These are phyloP conservation scores for Agarophyton chilense DNA, from an alignment of 23 red algal species.

Conservation along the genomic window DNA sequence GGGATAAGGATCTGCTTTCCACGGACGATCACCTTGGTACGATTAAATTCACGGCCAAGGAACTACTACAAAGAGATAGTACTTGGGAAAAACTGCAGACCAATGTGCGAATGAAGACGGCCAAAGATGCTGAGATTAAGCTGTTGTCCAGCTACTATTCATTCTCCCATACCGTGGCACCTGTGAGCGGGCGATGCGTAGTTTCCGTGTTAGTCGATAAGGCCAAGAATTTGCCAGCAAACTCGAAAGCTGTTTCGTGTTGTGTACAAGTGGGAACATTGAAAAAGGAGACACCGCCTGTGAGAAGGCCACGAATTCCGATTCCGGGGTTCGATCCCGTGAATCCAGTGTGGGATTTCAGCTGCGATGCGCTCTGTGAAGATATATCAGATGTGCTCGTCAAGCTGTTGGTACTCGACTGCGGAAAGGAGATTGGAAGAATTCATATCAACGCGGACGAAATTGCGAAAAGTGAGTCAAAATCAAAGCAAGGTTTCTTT, in stretches of 20 bases:
- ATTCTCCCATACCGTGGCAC: not conserved
- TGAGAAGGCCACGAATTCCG: constrained; percentile 12
- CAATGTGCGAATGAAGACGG: constrained; percentile 15
- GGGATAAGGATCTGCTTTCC: constrained; percentile 48
- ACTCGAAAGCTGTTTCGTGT: constrained; percentile 51
- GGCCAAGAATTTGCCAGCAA: constrained; percentile 41
- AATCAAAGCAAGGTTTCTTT: constrained; percentile 61
- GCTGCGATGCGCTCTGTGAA: constrained; percentile 49
- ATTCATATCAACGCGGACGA: constrained; percentile 15
- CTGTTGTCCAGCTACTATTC: constrained; percentile 17
- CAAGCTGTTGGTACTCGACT: constrained; percentile 17
- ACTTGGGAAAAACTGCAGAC: constrained; percentile 16
- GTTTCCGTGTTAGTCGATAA: constrained; percentile 59
- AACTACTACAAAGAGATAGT: constrained; percentile 11
- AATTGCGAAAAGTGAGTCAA: not conserved
- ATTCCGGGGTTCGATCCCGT: constrained; percentile 62
- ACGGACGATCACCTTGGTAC: constrained; percentile 51
- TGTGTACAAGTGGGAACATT: constrained; percentile 13
- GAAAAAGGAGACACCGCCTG: constrained; percentile 18
- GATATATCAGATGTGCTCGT: constrained; percentile 16
- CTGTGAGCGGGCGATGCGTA: constrained; percentile 33
- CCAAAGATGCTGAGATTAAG: constrained; percentile 34
- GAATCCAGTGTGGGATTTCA: constrained; percentile 62
- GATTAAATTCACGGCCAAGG: constrained; percentile 25
- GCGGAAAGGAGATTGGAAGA: constrained; percentile 25